Evolutionary conservation across 2,329 filamentous ascomycete species (phyloP), one percentile per base, ranked within the genome.

Genomic region (Sclerotiophoma versabilis): DNA sequence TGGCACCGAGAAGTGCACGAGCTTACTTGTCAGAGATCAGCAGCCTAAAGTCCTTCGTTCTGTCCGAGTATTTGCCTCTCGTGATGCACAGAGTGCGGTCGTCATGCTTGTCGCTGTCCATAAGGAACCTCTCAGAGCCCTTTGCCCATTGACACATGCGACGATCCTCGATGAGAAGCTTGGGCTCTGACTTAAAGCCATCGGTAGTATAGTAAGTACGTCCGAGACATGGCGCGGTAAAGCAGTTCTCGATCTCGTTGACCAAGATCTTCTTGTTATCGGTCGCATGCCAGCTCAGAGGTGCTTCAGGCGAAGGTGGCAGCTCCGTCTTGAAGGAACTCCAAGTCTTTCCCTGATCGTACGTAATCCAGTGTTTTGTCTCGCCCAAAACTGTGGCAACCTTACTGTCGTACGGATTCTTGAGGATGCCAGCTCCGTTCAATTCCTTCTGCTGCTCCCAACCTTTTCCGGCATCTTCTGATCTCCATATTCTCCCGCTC

Each of bases 121-220:
- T 87, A 27, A 84, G 85, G 72, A 99, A 97, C 34, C 87, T 76
- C 5, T 84, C 82, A 11, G 90, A 87, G 12, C 86, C 85, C 70
- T 91, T 91, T 45, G 95, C 93, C 92, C 93, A 99, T 73, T 88
- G 86, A 74, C 95, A 99, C 57, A 89, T 88, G 42, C 85, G 81
- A 2, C 90, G 90, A 62, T 87, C 84, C 34, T 84, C 80, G 46
- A 89, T 84, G 54, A 97, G 81, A 5, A 81, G 76, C 62, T 89
- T 83, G 45, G 86, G 83, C 36, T 83, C 76, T 5, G 83, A 84
- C 60, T 88, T 82, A 79, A 99, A 99, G 61, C 91, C 91, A 75
- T 98, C 89, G 12, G 83, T 87, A 2, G 95, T 98, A 73, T 96
- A 97, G 63, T 80, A 84, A 19, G 82, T 78, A 63, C 79, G 59